phyloP scores from a whole-genome alignment of 495 filamentous ascomycete species.

The Neurospora tetrasperma region DNA sequence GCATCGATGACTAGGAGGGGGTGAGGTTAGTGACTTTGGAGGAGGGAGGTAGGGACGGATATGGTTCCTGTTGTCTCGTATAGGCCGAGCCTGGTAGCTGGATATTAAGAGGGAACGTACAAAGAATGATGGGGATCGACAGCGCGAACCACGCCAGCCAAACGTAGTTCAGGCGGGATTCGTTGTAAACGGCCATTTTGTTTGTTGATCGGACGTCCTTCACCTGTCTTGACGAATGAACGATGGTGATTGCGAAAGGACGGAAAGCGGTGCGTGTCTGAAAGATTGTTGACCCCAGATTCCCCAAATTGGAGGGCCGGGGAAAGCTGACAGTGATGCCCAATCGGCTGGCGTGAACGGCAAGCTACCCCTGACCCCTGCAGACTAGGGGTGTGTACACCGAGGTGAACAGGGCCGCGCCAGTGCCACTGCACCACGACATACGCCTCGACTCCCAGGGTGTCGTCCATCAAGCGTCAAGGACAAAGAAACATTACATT shows the following conservation, averaged over 20 bases:
- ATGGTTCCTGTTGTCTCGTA: no score
- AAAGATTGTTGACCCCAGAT: not conserved
- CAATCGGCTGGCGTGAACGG: not conserved
- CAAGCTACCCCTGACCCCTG: not conserved
- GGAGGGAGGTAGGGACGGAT: not conserved
- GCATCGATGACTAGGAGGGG: constrained; percentile 49
- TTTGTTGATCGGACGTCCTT: not conserved
- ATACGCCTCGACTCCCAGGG: no score
- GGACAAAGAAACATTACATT: not conserved
- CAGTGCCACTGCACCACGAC: no score
- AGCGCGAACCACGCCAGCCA: constrained; percentile 64
- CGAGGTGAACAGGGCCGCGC: not conserved
- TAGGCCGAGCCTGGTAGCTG: no score
- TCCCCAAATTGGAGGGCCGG: not conserved
- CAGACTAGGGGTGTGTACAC: not conserved
- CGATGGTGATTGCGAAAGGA: not conserved
- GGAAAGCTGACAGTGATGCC: not conserved
- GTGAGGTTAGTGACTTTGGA: not conserved
- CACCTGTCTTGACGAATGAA: not conserved
- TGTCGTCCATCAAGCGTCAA: not conserved
- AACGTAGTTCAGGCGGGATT: constrained; percentile 34
- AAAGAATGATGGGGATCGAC: constrained; percentile 56
- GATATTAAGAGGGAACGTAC: constrained; percentile 31
- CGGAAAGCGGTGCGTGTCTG: not conserved
- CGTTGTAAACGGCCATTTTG: constrained; percentile 25